phyloP scores from a whole-genome alignment of 139 green algal genomes.

The Picochlorum sp. region DNA sequence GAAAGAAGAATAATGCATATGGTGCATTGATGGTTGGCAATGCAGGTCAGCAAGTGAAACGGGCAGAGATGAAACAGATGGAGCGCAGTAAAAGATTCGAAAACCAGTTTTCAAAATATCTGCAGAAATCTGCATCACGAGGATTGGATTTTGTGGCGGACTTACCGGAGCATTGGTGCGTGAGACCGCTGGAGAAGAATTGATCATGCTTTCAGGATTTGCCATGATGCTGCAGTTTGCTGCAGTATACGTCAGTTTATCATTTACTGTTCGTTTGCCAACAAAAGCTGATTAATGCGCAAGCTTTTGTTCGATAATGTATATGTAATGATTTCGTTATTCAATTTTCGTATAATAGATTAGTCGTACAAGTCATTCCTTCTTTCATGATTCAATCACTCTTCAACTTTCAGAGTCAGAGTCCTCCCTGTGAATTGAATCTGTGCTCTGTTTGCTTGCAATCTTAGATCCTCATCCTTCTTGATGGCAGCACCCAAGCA shows the following conservation, averaged over 20 bases:
- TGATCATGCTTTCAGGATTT: slow-evolving; percentile 15
- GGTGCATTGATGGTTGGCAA: not conserved
- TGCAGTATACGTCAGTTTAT: slow-evolving; percentile 25
- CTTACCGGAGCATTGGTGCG: slow-evolving; percentile 32
- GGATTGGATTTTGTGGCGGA: slow-evolving; percentile 9
- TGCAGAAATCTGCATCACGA: slow-evolving; percentile 3
- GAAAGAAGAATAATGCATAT: slow-evolving; percentile 21
- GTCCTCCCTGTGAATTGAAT: too few relatives aligned
- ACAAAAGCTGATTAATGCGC: slow-evolving; percentile 25
- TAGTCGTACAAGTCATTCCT: not conserved
- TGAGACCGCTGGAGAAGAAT: slow-evolving; percentile 19
- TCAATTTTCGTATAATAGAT: not conserved
- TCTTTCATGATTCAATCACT: not conserved
- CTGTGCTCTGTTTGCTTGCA: not conserved
- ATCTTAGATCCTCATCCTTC: slow-evolving; percentile 24
- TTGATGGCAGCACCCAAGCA: slow-evolving; percentile 7
- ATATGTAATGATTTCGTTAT: not conserved
- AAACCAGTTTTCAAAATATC: slow-evolving; percentile 10
- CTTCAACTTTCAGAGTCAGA: not conserved
- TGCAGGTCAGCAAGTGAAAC: not conserved
- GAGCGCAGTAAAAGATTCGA: slow-evolving; percentile 7
- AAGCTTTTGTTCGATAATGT: not conserved
- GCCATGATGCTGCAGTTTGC: slow-evolving; percentile 24
- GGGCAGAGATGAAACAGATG: slow-evolving; percentile 1
- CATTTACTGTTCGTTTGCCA: slow-evolving; percentile 22